Evolutionary conservation across 495 filamentous ascomycete genomes (phyloP), one percentile per base, ranked within the genome.

Genomic region (Hypoxylon perforatum): DNA sequence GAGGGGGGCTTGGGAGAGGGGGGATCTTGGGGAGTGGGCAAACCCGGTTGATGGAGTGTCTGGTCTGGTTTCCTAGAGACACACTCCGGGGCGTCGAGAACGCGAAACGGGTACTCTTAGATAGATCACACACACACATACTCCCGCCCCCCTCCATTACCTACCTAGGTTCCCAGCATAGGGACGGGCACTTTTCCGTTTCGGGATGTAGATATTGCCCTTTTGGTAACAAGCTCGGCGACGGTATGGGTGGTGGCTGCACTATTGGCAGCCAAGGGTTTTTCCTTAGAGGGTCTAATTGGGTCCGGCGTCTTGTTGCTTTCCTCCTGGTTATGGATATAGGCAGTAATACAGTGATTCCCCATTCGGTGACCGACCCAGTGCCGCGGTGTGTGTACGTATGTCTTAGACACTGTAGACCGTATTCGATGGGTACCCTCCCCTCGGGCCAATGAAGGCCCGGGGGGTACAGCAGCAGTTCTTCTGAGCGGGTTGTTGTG

Each of bases 161-260:
- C 63, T 18, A n/a, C n/a, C n/a, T n/a, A n/a, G n/a, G n/a, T n/a
- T n/a, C n/a, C n/a, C n/a, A 46, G 64, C 44, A 41, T 14, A 39
- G 57, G 61, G 54, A 19, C n/a, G n/a, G 52, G 67, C 69, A 55
- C 72, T 71, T 73, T 70, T 72, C 72, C 75, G 60, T 57, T 75
- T 76, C 65, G 71, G 72, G 72, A 57, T 47, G 57, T 70, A 60
- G 51, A 50, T 69, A 74, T 75, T 76, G 53, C 75, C 74, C 52
- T 44, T 74, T 76, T 73, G 48, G 76, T 70, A 67, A 66, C 62
- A 65, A 61, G 54, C 58, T 19, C 52, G 57, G 61, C 41, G 56
- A 30, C 47, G 57, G 52, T 23, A 57, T 61, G 45, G 67, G 45
- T n/a, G 46, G 61, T 58, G 59, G 63, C 33, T 60, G 61, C 41